A percentile compares a stretch with the other conserved stretches of the same genome.
Evolutionary conservation across 768 basidiomycete genomes (phyloP).

Genomic region (Lactarius hengduanensis): DNA sequence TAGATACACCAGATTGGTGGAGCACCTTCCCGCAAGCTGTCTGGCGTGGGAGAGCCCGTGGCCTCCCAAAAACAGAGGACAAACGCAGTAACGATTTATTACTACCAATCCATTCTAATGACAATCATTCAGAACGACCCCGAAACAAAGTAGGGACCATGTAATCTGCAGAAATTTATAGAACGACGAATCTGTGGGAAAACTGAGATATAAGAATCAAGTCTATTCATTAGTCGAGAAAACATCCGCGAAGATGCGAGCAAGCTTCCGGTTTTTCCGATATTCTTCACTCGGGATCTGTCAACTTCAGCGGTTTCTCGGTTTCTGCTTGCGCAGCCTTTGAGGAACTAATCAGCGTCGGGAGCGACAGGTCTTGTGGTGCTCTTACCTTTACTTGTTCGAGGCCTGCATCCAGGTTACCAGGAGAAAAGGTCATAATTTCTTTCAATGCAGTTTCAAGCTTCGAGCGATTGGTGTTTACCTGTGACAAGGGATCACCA

Average conservation of each 20-base stretch:
- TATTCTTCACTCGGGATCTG: constrained; percentile 3
- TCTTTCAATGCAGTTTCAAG: constrained; percentile 21
- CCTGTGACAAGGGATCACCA: not conserved
- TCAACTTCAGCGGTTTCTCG: constrained; percentile 6
- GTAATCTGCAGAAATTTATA: not conserved
- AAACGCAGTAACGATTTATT: not conserved
- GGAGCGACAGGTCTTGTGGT: too few species aligned
- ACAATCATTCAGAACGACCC: not conserved
- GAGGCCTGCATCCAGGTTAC: not conserved
- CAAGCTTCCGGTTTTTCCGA: not conserved
- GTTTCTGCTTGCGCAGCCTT: constrained; percentile 11
- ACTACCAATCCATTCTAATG: not conserved
- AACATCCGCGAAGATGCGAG: not conserved
- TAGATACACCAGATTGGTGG: not conserved
- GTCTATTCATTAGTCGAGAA: not conserved
- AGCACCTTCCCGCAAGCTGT: not conserved
- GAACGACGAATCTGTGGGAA: not conserved
- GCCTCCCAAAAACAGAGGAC: not conserved
- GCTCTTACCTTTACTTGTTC: constrained; percentile 15
- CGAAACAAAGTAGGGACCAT: not conserved
- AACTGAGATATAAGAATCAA: not conserved
- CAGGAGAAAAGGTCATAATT: not conserved
- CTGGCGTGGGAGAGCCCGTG: not conserved
- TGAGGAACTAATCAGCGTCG: not conserved
- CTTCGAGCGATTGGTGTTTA: constrained; percentile 12